Percentiles rank a stretch among this genome's conserved stretches.
These are phyloP conservation scores for Ceratocystis albifundus DNA, from an alignment of 2,329 filamentous ascomycete species.

Conservation along the genomic window DNA sequence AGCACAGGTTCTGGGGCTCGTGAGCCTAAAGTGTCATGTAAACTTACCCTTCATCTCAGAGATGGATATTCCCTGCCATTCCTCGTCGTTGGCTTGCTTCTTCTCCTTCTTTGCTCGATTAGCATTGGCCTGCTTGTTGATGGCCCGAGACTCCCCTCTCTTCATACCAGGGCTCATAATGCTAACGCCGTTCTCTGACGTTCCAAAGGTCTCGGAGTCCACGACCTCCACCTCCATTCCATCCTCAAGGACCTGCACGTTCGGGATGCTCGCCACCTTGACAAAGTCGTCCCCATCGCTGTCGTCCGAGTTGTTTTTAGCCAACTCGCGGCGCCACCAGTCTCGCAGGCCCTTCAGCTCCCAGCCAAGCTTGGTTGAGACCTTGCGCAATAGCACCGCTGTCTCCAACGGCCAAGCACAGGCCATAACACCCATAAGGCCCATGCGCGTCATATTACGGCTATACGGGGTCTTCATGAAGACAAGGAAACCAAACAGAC, in stretches of 20 bases:
- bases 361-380: constrained; percentile 19
- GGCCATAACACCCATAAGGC: constrained; percentile 13
- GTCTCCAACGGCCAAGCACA: constrained; percentile 21
- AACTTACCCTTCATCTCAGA: constrained; percentile 20
- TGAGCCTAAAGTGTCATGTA: neutral
- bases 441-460: constrained; percentile 15
- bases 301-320: constrained; percentile 16
- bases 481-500: constrained; percentile 18
- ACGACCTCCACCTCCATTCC: constrained; percentile 21
- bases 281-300: constrained; percentile 15
- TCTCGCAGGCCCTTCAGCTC: constrained; percentile 14
- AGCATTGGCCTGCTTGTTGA: constrained; percentile 18
- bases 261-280: neutral
- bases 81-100: neutral
- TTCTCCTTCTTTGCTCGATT: neutral
- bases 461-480: constrained; percentile 18
- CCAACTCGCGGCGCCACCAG: constrained; percentile 20
- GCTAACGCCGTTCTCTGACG: constrained; percentile 18
- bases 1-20: neutral
- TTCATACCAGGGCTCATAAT: constrained; percentile 11
- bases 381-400: constrained; percentile 17
- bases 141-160: constrained; percentile 13
- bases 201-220: constrained; percentile 19
- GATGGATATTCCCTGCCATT: constrained; percentile 17
- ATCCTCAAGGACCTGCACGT: constrained; percentile 15